Conservation (phyloP, 441 rosid genomes). For the Populus hybrid region DNA sequence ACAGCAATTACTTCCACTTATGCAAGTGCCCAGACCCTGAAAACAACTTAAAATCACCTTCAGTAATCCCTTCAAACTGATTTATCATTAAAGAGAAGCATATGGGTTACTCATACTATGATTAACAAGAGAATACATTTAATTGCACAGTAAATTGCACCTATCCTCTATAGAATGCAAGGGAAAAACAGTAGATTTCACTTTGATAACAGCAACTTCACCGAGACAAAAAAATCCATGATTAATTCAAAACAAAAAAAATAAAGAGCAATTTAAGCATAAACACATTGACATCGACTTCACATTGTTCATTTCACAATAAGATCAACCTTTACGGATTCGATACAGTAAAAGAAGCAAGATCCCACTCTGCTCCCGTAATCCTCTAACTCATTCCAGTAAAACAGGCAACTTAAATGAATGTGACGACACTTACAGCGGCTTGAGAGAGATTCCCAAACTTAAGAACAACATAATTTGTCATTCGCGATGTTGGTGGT, state of each 20-base stretch:
- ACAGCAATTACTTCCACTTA: constrained; percentile 69
- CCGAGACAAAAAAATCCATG: background rate
- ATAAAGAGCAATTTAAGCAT: background rate
- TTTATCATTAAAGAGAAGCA: background rate
- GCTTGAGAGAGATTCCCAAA: constrained; percentile 58
- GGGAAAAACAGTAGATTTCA: background rate
- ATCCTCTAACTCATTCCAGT: background rate
- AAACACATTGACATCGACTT: background rate
- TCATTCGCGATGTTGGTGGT: constrained; percentile 87
- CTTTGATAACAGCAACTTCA: background rate
- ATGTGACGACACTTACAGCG: constrained; percentile 41
- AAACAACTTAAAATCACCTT: constrained; percentile 18
- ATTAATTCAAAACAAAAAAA: no score
- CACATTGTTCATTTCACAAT: background rate
- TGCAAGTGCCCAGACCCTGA: constrained; percentile 60
- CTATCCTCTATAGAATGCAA: background rate
- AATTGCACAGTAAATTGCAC: background rate
- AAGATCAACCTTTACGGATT: background rate
- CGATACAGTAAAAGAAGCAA: background rate
- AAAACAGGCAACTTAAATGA: background rate
- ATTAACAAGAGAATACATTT: background rate
- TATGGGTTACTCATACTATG: background rate
- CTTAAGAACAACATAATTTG: constrained; percentile 80
- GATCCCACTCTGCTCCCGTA: background rate
- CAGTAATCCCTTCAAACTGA: constrained; percentile 9